Evolutionary conservation across 345 rosid species (phyloP).

Genomic region (Brassica incana): DNA sequence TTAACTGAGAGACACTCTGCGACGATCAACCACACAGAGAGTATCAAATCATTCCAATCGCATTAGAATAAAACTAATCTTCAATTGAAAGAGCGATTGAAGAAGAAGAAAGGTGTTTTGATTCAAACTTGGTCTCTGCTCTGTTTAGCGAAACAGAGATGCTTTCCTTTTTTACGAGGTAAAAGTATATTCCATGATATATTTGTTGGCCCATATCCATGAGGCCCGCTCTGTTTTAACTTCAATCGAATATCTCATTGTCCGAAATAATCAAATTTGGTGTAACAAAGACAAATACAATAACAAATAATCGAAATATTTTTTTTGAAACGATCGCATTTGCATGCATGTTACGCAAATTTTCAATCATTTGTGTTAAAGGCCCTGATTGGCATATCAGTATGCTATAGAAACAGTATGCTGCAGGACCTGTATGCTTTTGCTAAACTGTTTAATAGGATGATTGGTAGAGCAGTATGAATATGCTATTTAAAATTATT

Average conservation of each 20-base stretch:
- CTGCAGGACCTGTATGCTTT: too few species aligned
- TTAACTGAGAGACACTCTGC: conserved; percentile 48
- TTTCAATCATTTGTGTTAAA: conserved; percentile 3
- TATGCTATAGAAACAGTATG: too few species aligned
- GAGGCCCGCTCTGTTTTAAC: not conserved
- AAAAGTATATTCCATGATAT: conserved; percentile 6
- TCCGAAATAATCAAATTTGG: not conserved
- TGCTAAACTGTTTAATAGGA: too few species aligned
- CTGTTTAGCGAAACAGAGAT: conserved; percentile 12
- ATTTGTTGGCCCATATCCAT: conserved; percentile 2
- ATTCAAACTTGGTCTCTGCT: conserved; percentile 28
- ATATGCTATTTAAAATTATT: too few species aligned
- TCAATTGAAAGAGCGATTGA: not conserved
- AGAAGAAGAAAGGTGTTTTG: conserved; percentile 12
- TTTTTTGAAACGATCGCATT: not conserved
- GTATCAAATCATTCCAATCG: conserved; percentile 27
- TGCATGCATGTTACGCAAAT: not conserved
- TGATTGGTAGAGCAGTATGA: too few species aligned
- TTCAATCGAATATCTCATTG: not conserved
- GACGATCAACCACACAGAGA: conserved; percentile 9
- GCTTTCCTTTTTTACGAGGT: not conserved
- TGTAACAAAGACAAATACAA: not conserved
- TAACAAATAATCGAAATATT: too few species aligned
- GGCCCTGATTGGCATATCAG: too few species aligned
- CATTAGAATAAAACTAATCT: not conserved